Evolutionary conservation across 257 asterid species (phyloP), one percentile per base, ranked within the genome.

Genomic region (Jasminum sambac): DNA sequence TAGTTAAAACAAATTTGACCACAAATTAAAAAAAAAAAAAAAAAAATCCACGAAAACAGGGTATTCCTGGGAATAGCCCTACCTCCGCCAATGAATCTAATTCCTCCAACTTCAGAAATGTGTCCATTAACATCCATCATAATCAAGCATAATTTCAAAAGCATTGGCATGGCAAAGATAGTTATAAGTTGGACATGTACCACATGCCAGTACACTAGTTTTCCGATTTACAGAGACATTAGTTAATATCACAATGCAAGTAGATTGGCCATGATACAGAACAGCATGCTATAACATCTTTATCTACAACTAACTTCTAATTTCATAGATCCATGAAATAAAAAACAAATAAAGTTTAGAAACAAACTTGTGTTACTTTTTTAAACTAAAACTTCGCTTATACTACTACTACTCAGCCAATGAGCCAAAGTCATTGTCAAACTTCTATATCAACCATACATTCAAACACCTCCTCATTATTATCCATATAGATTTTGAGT

Each of bases 101-200:
- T 21, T 71, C 60, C 67, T 50, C 74, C 62, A 34, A 44, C 3
- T 25, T 17, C 34, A 24, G 36, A 25, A 67, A 72, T 71, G 24
- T 69, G 13, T 37, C 30, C 9, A 5, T 30, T 11, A 41, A 60
- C 58, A 59, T 48, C 58, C 17, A 64, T 24, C 59, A 43, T 43
- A 10, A 13, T 43, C 50, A 43, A 43, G 16, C 50, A 43, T 43
- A 43, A 43, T 11, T 10, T 43, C n/a, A 13, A 13, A 43, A 43
- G 50, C 50, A 43, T 13, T 43, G 50, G 50, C 50, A 43, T 43
- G 14, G 2, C 50, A 43, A 7, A 14, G 14, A 11, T 10, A 11
- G 2, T 43, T 13, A 43, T 43, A 39, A 39, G 17, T 43, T 13
- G n/a, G 3, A 8, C 14, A 43, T 11, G 50, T 12, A 13, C 13